Evolutionary conservation across 768 basidiomycete species (phyloP), one percentile per base, ranked within the genome.

Genomic region (Cantharellus anzutake): DNA sequence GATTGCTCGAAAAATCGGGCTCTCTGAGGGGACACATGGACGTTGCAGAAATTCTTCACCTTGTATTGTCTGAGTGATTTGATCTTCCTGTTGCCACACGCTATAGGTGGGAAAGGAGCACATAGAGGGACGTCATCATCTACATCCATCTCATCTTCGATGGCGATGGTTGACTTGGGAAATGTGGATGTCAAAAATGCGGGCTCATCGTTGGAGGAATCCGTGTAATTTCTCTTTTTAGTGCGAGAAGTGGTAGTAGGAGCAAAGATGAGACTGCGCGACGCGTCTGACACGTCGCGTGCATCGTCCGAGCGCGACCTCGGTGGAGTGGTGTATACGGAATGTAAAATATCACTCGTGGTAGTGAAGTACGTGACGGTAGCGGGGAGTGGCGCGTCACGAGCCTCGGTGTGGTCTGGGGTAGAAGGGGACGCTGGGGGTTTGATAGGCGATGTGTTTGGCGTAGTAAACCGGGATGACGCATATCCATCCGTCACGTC

Each of bases 401-500:
- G 35, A 48, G 11, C 37, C 37, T 11, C 34, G 20, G 20, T 29
- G 20, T 29, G 20, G 20, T 29, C 42, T 7, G 56, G 56, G 14
- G 1, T 57, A 41, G 35, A 38, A 14, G 39, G 56, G 16, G 41
- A 41, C 39, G 41, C 38, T 14, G 34, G 41, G 5, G 2, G 56
- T 5, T 38, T 7, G 34, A 41, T 62, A 16, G 60, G 29, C 5
- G 60, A 58, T 35, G 44, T 42, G n/a, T 50, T 42, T n/a, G 51
- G 51, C 34, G 59, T 62, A 5, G 61, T 39, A 14, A 51, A 3
- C 34, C 57, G 38, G 4, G 20, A 40, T 3, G 60, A 48, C 34
- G 35, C 59, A 39, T 62, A 62, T 42, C 61, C 61, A 16, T 60
- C 59, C 5, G 60, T 50, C 34, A 62, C 61, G 59, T 41, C 61